phyloP scores from a whole-genome alignment of 768 basidiomycete genomes.

The Hypsizygus marmoreus region DNA sequence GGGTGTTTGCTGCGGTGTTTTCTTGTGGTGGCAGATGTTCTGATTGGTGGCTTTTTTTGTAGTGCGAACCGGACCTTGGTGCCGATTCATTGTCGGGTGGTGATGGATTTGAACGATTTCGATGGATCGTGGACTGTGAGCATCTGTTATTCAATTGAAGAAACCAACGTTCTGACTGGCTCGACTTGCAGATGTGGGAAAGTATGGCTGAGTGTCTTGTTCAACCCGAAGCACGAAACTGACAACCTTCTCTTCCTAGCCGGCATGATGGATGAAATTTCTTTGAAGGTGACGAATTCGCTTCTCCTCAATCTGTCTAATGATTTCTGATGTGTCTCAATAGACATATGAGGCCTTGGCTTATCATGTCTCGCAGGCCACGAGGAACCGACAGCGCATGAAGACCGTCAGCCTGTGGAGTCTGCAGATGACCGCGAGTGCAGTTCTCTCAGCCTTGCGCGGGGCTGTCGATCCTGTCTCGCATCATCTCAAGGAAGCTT shows the following conservation, averaged over 20 bases:
- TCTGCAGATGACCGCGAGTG: conserved; percentile 88
- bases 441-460: conserved; percentile 78
- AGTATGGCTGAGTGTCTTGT: conserved; percentile 50
- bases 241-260: conserved; percentile 48
- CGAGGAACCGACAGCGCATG: conserved; percentile 82
- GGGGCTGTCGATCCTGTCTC: conserved; percentile 74
- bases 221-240: conserved; percentile 11
- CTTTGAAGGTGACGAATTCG: conserved; percentile 62
- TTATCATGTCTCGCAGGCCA: conserved; percentile 89
- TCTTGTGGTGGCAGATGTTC: conserved; percentile 1
- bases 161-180: conserved; percentile 15
- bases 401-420: conserved; percentile 94
- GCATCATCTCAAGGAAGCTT: conserved; percentile 45
- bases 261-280: conserved; percentile 89
- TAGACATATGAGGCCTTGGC: conserved; percentile 92
- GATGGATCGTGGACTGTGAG: conserved; percentile 96
- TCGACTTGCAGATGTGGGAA: conserved; percentile 84
- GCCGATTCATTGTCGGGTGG: conserved; percentile 89
- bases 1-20: conserved; percentile 27
- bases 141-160: conserved; percentile 17
- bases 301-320: neutral
- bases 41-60: conserved; percentile 16
- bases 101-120: conserved; percentile 83
- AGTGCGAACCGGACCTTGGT: conserved; percentile 93
- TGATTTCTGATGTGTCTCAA: conserved; percentile 5